phyloP scores from a whole-genome alignment of 2,329 filamentous ascomycete species.

The Exophiala xenobiotica region DNA sequence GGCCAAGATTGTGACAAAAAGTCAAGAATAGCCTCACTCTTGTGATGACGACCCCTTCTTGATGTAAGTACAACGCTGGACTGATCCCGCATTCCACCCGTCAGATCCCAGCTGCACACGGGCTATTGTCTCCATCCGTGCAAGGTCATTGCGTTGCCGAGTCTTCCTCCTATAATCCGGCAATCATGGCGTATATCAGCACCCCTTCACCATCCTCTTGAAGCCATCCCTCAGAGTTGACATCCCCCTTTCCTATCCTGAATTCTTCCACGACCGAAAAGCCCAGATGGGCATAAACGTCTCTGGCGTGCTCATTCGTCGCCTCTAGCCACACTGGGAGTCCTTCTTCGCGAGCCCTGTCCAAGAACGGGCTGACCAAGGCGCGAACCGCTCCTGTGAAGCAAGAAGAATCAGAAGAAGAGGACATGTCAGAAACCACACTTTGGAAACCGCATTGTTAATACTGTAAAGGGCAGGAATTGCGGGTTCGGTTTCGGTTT shows the following conservation, averaged over 20 bases:
- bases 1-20: too few species aligned
- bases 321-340: slow-evolving; percentile 29
- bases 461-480: too few species aligned
- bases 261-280: slow-evolving; percentile 21
- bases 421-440: neutral
- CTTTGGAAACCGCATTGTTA: too few species aligned
- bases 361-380: slow-evolving; percentile 23
- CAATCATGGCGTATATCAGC: slow-evolving; percentile 15
- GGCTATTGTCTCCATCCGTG: too few species aligned
- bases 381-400: slow-evolving; percentile 20
- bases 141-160: too few species aligned
- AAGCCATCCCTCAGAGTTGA: slow-evolving; percentile 20
- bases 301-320: slow-evolving; percentile 21
- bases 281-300: slow-evolving; percentile 27
- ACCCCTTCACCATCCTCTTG: slow-evolving; percentile 16
- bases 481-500: too few species aligned
- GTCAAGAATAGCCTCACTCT: too few species aligned
- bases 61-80: too few species aligned
- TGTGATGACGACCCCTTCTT: too few species aligned
- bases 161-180: slow-evolving; percentile 1
- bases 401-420: neutral
- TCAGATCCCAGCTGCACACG: too few species aligned
- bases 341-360: slow-evolving; percentile 17
- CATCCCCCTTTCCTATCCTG: slow-evolving; percentile 19
- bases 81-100: too few species aligned